phyloP scores from a whole-genome alignment of 805 yeast species.

The Brettanomyces sp. region DNA sequence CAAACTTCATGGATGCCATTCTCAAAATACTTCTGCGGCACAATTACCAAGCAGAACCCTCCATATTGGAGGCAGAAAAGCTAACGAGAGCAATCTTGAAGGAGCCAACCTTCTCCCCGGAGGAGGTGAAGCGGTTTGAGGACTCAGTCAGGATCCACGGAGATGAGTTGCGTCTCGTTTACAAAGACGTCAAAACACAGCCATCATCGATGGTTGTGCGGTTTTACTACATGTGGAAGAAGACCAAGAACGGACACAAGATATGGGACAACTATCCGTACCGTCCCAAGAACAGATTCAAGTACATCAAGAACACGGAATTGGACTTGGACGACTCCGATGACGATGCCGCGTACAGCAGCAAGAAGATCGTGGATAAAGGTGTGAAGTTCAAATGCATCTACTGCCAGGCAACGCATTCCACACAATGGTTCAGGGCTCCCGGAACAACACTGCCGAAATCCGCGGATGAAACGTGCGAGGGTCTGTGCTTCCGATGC shows the following conservation, averaged over 20 bases:
- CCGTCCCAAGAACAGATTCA: constrained; percentile 49
- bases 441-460: constrained; percentile 47
- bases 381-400: constrained; percentile 50
- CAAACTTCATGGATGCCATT: constrained; percentile 76
- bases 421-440: constrained; percentile 60
- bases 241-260: constrained; percentile 60
- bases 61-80: constrained; percentile 35
- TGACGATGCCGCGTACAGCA: constrained; percentile 67
- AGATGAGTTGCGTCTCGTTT: constrained; percentile 69
- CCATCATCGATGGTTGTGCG: constrained; percentile 73
- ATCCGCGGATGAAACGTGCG: constrained; percentile 26
- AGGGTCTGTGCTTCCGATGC: constrained; percentile 76
- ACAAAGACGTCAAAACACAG: constrained; percentile 62
- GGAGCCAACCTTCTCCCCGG: constrained; percentile 67
- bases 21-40: constrained; percentile 43
- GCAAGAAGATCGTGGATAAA: constrained; percentile 33
- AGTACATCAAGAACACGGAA: constrained; percentile 35
- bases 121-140: constrained; percentile 64
- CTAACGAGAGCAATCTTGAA: constrained; percentile 50
- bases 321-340: constrained; percentile 35
- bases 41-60: constrained; percentile 40
- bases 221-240: constrained; percentile 87
- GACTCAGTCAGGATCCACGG: constrained; percentile 65
- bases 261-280: constrained; percentile 84
- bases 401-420: constrained; percentile 51